Evolutionary conservation across 148 eudicot species (phyloP), one percentile per base, ranked within the genome.

Genomic region (Cornus florida): DNA sequence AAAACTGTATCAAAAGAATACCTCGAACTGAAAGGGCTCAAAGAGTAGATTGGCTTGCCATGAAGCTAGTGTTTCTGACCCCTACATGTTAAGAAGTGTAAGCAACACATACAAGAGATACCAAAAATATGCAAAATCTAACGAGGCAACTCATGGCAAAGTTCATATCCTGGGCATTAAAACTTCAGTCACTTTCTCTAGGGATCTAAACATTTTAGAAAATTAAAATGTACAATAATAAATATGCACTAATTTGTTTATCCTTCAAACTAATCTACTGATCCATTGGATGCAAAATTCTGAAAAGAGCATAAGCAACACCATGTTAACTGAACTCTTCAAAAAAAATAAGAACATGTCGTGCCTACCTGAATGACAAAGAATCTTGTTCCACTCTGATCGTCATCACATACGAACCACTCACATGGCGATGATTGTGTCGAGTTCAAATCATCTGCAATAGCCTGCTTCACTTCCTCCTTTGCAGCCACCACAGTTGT

Each of bases 1-100:
- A 46, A 39, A 43, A 39, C 33, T 13, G 62, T 19, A 39, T 66
- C 1, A 35, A 43, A 19, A 57, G 59, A 66, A 74, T 89, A 92
- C 99, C 99, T 97, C 99, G 67, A 97, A 94, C 77, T 89, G 81
- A 78, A 90, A 71, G 33, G 99, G 99, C 84, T 97, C 99, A 67
- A 97, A 97, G 59, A 97, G 94, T 67, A 97, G 86, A 86, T 97
- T 97, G 69, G 99, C 99, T 82, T 92, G 93, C 99, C 99, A 97
- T 39, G 99, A 97, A 23, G 98, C 89, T 69, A 97, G 22, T 35
- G 99, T 86, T 87, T 94, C 99, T 3, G 98, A 97, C 19, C 99
- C 99, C 98, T 95, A 77, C 22, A 83, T 6, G 66, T n/a, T 1
- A 62, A 62, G 66, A 76, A 43, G 38, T 39, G 48, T 72, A 28